Conservation (phyloP, 2,329 filamentous ascomycete genomes). For the Botryotinia convoluta region DNA sequence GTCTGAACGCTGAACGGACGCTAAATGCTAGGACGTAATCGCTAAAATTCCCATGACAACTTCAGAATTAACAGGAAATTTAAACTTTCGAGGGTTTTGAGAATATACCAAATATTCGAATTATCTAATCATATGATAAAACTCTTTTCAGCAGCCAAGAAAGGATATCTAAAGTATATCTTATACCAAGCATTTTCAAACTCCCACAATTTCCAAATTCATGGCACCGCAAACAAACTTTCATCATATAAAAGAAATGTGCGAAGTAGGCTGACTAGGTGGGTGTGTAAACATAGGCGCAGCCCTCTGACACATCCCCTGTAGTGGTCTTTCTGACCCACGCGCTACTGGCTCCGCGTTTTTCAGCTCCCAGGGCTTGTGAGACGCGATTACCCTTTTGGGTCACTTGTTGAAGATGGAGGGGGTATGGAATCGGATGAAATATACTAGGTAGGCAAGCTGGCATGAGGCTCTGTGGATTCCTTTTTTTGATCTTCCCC, state of each 20-base stretch:
- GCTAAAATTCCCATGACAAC: neutral
- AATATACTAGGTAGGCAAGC: neutral
- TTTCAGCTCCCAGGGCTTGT: constrained; percentile 7
- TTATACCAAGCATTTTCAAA: neutral
- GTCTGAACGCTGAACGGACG: neutral
- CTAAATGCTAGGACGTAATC: neutral
- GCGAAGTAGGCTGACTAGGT: neutral
- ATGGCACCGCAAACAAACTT: neutral
- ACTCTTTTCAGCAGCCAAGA: neutral
- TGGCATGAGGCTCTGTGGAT: neutral
- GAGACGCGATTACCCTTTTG: neutral
- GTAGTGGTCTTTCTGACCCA: neutral
- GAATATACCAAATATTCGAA: neutral
- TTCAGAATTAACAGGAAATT: neutral
- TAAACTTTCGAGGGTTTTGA: neutral
- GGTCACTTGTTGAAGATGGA: neutral
- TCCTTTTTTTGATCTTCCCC: neutral
- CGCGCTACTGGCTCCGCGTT: neutral
- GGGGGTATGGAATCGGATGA: neutral
- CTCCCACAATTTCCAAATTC: neutral
- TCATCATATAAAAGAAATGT: neutral
- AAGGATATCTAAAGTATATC: neutral
- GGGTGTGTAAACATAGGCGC: neutral
- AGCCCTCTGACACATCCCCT: neutral
- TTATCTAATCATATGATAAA: neutral